Conservation (phyloP, 192 early-diverging fungal genomes). For the Linnemannia exigua region DNA sequence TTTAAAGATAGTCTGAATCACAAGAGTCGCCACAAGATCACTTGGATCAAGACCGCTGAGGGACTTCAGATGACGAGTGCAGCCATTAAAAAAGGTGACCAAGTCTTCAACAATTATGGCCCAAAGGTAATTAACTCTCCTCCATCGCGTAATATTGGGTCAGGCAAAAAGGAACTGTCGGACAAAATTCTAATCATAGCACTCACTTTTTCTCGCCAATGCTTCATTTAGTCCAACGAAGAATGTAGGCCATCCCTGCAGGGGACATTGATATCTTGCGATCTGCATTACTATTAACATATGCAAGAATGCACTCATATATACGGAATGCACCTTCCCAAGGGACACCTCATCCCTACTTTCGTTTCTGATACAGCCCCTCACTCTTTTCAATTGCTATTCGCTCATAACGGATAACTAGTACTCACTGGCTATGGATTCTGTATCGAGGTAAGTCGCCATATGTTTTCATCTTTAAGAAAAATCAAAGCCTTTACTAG, state of each 20-base stretch:
- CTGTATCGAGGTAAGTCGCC: conserved; percentile 60
- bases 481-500: too few species aligned
- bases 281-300: background rate
- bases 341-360: background rate
- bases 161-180: background rate
- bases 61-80: conserved; percentile 36
- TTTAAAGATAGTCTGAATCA: conserved; percentile 74
- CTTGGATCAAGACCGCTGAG: conserved; percentile 64
- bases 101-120: conserved; percentile 79
- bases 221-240: conserved; percentile 68
- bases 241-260: conserved; percentile 61
- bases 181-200: background rate
- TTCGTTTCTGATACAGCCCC: conserved; percentile 7
- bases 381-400: background rate
- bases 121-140: conserved; percentile 62
- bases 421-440: conserved; percentile 80
- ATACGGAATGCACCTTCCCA: background rate
- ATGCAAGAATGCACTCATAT: background rate
- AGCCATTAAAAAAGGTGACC: conserved; percentile 55
- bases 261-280: background rate
- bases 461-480: too few species aligned
- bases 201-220: background rate
- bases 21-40: conserved; percentile 64
- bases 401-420: conserved; percentile 3
- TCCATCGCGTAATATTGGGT: background rate